Base-by-base conservation (phyloP, 331 rosid species). In the Rhamnella rubrinervis region DNA sequence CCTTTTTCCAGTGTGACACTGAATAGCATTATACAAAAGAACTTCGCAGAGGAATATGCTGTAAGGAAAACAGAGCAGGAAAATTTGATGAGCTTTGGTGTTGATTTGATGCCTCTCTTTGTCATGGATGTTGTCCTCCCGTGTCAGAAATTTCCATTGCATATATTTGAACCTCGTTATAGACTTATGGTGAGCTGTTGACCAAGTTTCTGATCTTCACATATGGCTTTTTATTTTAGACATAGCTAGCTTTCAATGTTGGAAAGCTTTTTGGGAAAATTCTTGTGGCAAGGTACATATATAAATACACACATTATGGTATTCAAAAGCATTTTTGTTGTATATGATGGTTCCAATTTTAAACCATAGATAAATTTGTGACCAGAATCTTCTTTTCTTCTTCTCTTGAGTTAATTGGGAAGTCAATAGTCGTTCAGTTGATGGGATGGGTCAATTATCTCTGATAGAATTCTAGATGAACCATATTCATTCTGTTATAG, bases 41-140 rank as follows among this genome's bases (percentile, higher is more conserved):
- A 83, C 82, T 95, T 91, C 74, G 86, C 99, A 1, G 96, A 89
- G 81, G 97, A 95, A 74, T 95, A 87, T 80, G 88, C 93, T 55
- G 97, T 86, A 89, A 85, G 99, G 82, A 89, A 82, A 83, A 78
- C 81, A 78, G 99, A 95, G 76, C 78, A 87, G 66, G 93, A 87
- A 20, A 84, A 80, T 75, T 77, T 87, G 85, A 81, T 81, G 63
- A 87, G 79, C 65, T 53, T 67, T 61, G 96, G 93, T 60, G 90
- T 81, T 49, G 97, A 95, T 82, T 81, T 87, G 81, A 78, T 95
- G 70, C 99, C 99, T 70, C 99, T 95, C 59, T 95, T 95, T 87
- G 99, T 95, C 80, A 95, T 95, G 99, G 99, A 95, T 81, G 97
- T 87, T 61, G 96, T 89, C 75, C 80, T 95, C 55, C 99, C 99